Evolutionary conservation across 306 rosid species (phyloP), one percentile per base, ranked within the genome.

Genomic region (Chamaecrista fasciculata): DNA sequence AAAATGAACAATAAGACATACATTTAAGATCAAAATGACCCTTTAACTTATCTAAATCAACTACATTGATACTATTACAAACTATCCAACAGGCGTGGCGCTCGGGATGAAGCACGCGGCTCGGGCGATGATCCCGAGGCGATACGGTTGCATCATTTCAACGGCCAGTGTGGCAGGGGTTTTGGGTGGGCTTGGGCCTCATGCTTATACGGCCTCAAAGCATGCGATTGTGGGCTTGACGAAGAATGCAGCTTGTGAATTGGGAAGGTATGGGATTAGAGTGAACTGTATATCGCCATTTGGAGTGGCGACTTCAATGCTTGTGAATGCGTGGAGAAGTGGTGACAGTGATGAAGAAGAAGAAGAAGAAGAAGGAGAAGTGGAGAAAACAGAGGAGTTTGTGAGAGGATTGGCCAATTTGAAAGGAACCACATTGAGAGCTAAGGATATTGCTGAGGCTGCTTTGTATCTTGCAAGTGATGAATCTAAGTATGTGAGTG

Each of bases 221-320:
- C 95, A 87, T 53, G 97, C 97, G 11, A 91, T 87, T n/a, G 97
- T 86, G 6, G 97, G n/a, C 11, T 71, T 91, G 0, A 91, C 97
- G 0, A 91, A 91, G 83, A 91, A 87, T 75, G 67, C 89, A 0
- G 88, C 97, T 0, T 91, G 97, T 31, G 97, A 91, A 72, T 55
- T 91, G 11, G 97, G 97, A 0, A 76, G 66, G 29, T 75, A 72
- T 29, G 97, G 95, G 37, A 84, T 91, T 16, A 73, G 97, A 58
- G 91, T 91, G 1, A 91, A 91, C 42, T 87, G 92, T 67, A 82
- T 91, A 40, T 91, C 95, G 0, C 97, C 97, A 2, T 91, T 91
- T 15, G 97, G 97, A 34, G 97, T 91, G n/a, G 97, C 97, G 25
- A 91, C 96, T 2, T 62, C 89, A 10, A 87, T 90, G 96, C 84